These are phyloP conservation scores for Sphagnum fallax DNA, from an alignment of 228 moss, liverwort and hornwort genomes.

Conservation along the genomic window DNA sequence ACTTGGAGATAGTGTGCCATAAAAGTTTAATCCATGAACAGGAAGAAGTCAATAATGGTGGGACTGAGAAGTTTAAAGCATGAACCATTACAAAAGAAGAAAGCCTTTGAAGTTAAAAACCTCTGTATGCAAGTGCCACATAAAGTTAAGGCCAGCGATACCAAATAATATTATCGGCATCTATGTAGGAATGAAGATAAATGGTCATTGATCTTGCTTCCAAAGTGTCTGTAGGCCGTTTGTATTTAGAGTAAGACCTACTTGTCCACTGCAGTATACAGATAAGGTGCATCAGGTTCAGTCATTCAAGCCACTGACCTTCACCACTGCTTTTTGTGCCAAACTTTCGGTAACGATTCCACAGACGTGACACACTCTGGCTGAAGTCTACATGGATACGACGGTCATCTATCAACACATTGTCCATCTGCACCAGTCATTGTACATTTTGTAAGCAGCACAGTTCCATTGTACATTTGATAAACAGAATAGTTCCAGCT, in stretches of 20 bases:
- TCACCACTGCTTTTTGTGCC: slow-evolving; percentile 65
- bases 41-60: too few species aligned
- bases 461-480: neutral
- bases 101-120: too few species aligned
- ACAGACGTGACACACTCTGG: slow-evolving; percentile 89
- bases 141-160: too few species aligned
- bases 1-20: too few species aligned
- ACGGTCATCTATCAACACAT: slow-evolving; percentile 93
- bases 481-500: neutral
- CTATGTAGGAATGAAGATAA: too few species aligned
- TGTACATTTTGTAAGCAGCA: too few species aligned
- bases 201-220: neutral
- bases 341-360: slow-evolving; percentile 89
- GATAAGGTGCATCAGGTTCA: neutral
- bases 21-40: too few species aligned
- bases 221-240: neutral
- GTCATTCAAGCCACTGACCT: slow-evolving; percentile 25
- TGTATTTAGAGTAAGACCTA: too few species aligned
- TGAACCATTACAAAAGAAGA: too few species aligned
- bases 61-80: too few species aligned
- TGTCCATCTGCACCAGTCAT: slow-evolving; percentile 71
- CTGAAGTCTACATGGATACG: slow-evolving; percentile 99
- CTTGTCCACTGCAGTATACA: neutral
- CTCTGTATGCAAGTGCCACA: too few species aligned
- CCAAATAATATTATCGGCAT: too few species aligned